These are phyloP conservation scores for Wickerhamiella parazyma DNA, from an alignment of 805 yeast genomes.

Conservation along the genomic window DNA sequence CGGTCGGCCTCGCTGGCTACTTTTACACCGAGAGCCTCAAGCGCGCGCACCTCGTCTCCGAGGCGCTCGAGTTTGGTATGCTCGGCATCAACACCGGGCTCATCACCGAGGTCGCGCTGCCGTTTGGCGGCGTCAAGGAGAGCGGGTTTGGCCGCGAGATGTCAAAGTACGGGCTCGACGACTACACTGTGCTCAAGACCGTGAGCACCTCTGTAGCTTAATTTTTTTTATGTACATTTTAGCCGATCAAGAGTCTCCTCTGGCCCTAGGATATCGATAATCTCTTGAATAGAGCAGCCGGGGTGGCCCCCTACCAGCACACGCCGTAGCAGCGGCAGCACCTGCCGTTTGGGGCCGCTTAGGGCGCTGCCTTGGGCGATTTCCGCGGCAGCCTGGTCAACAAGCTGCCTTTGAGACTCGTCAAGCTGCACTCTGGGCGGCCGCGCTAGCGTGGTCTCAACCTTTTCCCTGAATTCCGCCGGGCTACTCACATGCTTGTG, in stretches of 20 bases:
- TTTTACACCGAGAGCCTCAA: slow-evolving; percentile 45
- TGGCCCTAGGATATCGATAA: slow-evolving; percentile 39
- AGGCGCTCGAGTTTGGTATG: slow-evolving; percentile 65
- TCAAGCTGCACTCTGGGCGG: slow-evolving; percentile 10
- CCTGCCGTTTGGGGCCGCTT: slow-evolving; percentile 15
- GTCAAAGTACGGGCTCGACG: slow-evolving; percentile 61
- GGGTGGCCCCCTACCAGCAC: slow-evolving; percentile 59
- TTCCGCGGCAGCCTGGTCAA: background rate
- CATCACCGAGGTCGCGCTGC: slow-evolving; percentile 41
- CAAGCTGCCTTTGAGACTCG: background rate
- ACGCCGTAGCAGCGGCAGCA: slow-evolving; percentile 48
- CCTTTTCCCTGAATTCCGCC: slow-evolving; percentile 37
- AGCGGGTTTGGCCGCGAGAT: slow-evolving; percentile 78
- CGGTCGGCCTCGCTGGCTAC: slow-evolving; percentile 69
- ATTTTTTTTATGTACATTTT: background rate
- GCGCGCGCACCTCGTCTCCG: slow-evolving; percentile 47
- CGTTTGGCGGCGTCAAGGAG: slow-evolving; percentile 59
- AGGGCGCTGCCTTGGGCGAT: background rate
- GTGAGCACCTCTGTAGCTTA: slow-evolving; percentile 32
- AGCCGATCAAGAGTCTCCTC: slow-evolving; percentile 16
- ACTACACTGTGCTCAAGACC: slow-evolving; percentile 53
- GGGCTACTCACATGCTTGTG: slow-evolving; percentile 40
- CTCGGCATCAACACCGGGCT: slow-evolving; percentile 67
- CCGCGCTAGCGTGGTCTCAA: slow-evolving; percentile 17
- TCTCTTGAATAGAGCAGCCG: slow-evolving; percentile 51